Evolutionary conservation across 1,284 basidiomycete species (phyloP).

Genomic region (Trametes hirsuta): DNA sequence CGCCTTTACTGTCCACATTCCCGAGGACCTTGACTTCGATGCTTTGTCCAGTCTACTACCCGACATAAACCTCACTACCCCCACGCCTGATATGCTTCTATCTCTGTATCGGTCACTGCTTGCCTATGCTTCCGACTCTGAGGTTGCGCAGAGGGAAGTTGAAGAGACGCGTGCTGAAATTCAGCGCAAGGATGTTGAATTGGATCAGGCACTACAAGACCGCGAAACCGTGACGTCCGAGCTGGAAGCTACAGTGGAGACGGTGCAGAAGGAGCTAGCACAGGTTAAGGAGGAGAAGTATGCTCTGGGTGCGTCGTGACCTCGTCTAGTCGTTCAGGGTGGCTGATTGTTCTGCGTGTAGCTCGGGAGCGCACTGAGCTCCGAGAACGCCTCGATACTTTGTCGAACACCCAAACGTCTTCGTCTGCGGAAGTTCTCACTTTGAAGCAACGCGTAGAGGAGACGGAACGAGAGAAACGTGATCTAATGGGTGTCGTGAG

Average conservation of each 20-base stretch:
- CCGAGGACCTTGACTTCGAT: conserved; percentile 65
- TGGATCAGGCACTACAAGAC: conserved; percentile 80
- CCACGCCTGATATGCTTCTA: conserved; percentile 60
- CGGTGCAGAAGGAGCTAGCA: conserved; percentile 54
- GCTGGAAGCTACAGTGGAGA: conserved; percentile 53
- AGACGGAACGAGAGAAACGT: conserved; percentile 79
- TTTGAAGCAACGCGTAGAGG: conserved; percentile 63
- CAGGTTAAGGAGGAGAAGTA: conserved; percentile 62
- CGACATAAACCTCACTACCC: conserved; percentile 55
- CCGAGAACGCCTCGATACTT: conserved; percentile 53
- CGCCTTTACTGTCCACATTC: conserved; percentile 41
- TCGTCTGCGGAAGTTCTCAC: conserved; percentile 63
- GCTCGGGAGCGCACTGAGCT: conserved; percentile 55
- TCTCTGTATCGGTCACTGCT: conserved; percentile 65
- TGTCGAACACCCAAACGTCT: conserved; percentile 57
- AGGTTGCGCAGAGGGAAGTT: conserved; percentile 57
- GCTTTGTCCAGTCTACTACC: conserved; percentile 55
- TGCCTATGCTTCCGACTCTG: conserved; percentile 55
- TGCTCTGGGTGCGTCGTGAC: conserved; percentile 54
- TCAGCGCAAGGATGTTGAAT: conserved; percentile 72
- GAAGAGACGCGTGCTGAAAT: conserved; percentile 67
- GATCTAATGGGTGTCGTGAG: conserved; percentile 76
- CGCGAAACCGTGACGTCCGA: conserved; percentile 61
- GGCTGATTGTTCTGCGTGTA: conserved; percentile 32
- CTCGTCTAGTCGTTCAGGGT: background rate